Conservation (phyloP, 805 yeast species). For the Zygotorulaspora chibaensis region DNA sequence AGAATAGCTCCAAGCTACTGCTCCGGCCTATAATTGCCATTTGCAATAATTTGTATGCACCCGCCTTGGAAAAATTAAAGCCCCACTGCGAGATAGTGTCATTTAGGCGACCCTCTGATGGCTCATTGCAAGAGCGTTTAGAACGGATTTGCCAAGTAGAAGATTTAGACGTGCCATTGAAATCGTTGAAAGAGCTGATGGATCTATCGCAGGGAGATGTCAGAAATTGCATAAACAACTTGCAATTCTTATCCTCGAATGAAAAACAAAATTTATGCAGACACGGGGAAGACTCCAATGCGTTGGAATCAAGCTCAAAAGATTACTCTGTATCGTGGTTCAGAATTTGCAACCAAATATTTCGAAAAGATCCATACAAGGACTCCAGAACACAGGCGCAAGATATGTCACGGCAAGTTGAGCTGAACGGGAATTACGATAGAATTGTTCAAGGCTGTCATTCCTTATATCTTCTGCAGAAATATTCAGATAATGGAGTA, state of each 20-base stretch:
- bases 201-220: conserved; percentile 76
- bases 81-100: conserved; percentile 67
- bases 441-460: conserved; percentile 71
- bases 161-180: conserved; percentile 43
- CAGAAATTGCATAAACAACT: conserved; percentile 74
- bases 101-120: conserved; percentile 55
- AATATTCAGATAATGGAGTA: conserved; percentile 61
- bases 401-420: conserved; percentile 44
- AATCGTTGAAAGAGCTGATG: conserved; percentile 59
- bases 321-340: conserved; percentile 69
- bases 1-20: conserved; percentile 43
- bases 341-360: conserved; percentile 55
- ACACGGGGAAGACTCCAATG: conserved; percentile 7
- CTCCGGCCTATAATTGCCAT: conserved; percentile 86
- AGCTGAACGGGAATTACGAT: conserved; percentile 50
- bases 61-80: conserved; percentile 68
- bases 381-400: conserved; percentile 47
- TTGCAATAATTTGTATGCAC: conserved; percentile 81
- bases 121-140: conserved; percentile 44
- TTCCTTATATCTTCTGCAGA: conserved; percentile 55
- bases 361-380: conserved; percentile 46
- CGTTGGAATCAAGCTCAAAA: conserved; percentile 39
- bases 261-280: conserved; percentile 17
- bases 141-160: conserved; percentile 55
- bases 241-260: conserved; percentile 54